Conservation (phyloP, 768 basidiomycete genomes). For the Lactarius sanguifluus region DNA sequence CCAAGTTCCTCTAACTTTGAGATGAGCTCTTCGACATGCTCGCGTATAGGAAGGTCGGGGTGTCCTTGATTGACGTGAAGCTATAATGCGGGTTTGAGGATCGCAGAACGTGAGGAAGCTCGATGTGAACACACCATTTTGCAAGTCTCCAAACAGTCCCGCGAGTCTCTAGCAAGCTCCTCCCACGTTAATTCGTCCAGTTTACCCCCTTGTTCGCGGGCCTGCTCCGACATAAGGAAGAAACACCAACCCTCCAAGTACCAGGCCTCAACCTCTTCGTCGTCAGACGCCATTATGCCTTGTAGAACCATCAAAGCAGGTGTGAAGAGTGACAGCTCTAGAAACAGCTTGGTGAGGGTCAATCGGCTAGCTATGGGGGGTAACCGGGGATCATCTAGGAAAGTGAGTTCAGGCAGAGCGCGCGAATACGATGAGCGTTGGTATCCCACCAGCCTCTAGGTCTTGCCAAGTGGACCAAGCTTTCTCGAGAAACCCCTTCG, state of each 20-base stretch:
- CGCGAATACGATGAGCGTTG: neutral
- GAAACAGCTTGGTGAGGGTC: constrained; percentile 73
- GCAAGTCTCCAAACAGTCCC: constrained; percentile 83
- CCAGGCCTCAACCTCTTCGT: constrained; percentile 88
- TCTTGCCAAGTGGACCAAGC: constrained; percentile 72
- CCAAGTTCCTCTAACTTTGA: constrained; percentile 64
- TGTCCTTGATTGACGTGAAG: constrained; percentile 70
- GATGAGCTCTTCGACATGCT: constrained; percentile 75
- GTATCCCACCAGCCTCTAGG: constrained; percentile 50
- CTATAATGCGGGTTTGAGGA: constrained; percentile 39
- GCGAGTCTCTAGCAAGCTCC: constrained; percentile 74
- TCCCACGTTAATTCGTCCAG: constrained; percentile 60
- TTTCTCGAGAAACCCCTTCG: constrained; percentile 63
- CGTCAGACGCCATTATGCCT: constrained; percentile 76
- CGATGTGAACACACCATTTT: constrained; percentile 53
- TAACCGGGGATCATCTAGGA: constrained; percentile 59
- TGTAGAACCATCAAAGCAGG: constrained; percentile 76
- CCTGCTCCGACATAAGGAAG: constrained; percentile 76
- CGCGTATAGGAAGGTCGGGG: constrained; percentile 71
- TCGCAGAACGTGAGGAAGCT: constrained; percentile 4
- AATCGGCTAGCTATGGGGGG: constrained; percentile 75
- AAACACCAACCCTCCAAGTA: constrained; percentile 95
- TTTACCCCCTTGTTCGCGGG: constrained; percentile 51
- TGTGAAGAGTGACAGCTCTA: constrained; percentile 70
- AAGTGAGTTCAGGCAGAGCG: neutral